Base-by-base conservation (phyloP, 2,329 filamentous ascomycete species). In the Immersiporthe knoxdaviesiana region DNA sequence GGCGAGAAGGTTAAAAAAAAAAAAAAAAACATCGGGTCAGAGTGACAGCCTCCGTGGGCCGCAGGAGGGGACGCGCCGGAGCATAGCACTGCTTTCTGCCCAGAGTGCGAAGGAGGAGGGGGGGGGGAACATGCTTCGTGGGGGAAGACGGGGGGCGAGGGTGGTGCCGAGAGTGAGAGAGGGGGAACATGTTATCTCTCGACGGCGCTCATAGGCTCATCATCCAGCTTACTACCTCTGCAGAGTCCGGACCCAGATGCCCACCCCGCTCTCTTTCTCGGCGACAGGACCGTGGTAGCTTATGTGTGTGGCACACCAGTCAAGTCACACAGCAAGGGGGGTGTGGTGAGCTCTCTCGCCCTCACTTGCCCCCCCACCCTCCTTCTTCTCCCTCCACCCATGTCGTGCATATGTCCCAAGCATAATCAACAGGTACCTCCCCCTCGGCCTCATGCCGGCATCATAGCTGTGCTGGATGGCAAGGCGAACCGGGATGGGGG, bases 321-420 rank as follows among this genome's bases (percentile, higher is more conserved):
- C 35, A 35, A n/a, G n/a, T n/a, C n/a, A 39, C 59, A 39, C 59
- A 24, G 35, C 59, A 61, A 32, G 24, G 37, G 41, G 14, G 24
- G 27, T n/a, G n/a, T n/a, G n/a, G n/a, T n/a, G n/a, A n/a, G n/a
- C n/a, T n/a, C n/a, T n/a, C n/a, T n/a, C n/a, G n/a, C n/a, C n/a
- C n/a, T n/a, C n/a, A n/a, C n/a, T n/a, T n/a, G n/a, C n/a, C n/a
- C n/a, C n/a, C n/a, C n/a, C 35, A 35, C 4, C 35, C 8, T 21
- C 41, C 41, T 16, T 16, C 16, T 21, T 16, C 41, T 5, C 16
- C 16, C 18, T 16, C 44, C 37, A 35, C 11, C 39, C 24, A 32
- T 63, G 60, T 63, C 59, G 35, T 44, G 59, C 59, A 62, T 44
- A 62, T 62, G n/a, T 50, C n/a, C 39, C 39, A 63, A 63, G 60